Conservation (phyloP, 108 stramenopile genomes). For the Nitzschia sp. region DNA sequence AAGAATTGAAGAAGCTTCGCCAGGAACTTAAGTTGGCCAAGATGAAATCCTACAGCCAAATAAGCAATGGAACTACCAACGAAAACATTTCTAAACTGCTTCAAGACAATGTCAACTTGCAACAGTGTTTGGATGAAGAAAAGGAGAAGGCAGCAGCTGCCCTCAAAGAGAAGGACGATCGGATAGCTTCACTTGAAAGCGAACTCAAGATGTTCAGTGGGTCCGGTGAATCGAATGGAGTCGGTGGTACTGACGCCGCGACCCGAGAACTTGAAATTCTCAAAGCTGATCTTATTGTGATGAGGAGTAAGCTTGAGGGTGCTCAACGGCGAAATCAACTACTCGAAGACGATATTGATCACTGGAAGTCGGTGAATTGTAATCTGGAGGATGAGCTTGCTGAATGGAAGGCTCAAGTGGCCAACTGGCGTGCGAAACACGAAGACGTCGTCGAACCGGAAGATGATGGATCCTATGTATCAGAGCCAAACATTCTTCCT, state of each 20-base stretch:
- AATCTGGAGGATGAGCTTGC: slow-evolving; percentile 25
- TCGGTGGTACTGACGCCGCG: background rate
- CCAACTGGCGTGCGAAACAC: slow-evolving; percentile 17
- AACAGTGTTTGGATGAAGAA: slow-evolving; percentile 10
- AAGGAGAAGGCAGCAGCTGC: background rate
- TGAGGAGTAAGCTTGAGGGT: slow-evolving; percentile 15
- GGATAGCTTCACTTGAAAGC: background rate
- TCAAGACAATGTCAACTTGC: slow-evolving; percentile 13
- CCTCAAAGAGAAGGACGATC: slow-evolving; percentile 1
- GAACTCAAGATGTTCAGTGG: background rate
- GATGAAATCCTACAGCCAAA: background rate
- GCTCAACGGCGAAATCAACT: slow-evolving; percentile 22
- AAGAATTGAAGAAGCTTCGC: background rate
- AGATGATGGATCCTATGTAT: background rate
- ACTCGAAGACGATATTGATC: slow-evolving; percentile 33
- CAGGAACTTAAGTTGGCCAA: background rate
- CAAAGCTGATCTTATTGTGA: slow-evolving; percentile 4
- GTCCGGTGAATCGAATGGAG: background rate
- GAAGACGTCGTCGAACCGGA: slow-evolving; percentile 1
- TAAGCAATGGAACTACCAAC: background rate
- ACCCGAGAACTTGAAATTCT: background rate
- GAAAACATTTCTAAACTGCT: slow-evolving; percentile 3
- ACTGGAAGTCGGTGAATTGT: slow-evolving; percentile 31
- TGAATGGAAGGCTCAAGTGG: slow-evolving; percentile 19
- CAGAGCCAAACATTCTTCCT: background rate